Evolutionary conservation across 106 monocot species (phyloP), one percentile per base, ranked within the genome.

Genomic region (Xerophyta viscosa): DNA sequence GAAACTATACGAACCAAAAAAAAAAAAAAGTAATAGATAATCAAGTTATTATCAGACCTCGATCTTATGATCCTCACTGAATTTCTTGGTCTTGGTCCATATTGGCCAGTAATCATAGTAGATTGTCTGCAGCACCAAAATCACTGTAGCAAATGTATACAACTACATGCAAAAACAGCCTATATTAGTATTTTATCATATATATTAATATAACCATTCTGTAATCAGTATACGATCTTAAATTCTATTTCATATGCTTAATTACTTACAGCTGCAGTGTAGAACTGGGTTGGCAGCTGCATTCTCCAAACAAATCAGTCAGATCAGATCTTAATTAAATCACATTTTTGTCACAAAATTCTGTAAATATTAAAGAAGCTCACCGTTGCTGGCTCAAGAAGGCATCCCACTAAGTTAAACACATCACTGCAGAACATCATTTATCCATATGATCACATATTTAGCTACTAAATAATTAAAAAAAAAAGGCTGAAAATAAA

Each of bases 201-300:
- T 25, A 27, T 28, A 24, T 27, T 21, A 56, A 1, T n/a, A 17
- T 37, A 15, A 5, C 25, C 27, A 3, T 18, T 8, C n/a, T 6
- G 11, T 6, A 36, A 36, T 11, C 33, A 11, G 33, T 6, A 36
- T 5, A 0, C 27, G 6, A 20, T 12, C n/a, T 12, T 21, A 54
- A 46, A 12, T 50, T 19, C 12, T 29, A 8, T 20, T 8, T 36
- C 11, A 11, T 11, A 36, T 6, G 33, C 33, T 36, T 36, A 6
- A 24, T 25, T 41, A 8, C 24, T 70, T 68, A 86, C 86, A 80
- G 69, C 19, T 27, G 87, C 87, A 11, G 81, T 81, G 42, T 87
- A 87, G 6, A 74, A 52, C 54, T 87, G 87, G 46, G 87, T 87
- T 2, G 87, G 87, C 27, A 87, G 56, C 87, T 87, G 77, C 66